These are phyloP conservation scores for Phytophthora crassamura DNA, from an alignment of 352 stramenopile species.

Conservation along the genomic window DNA sequence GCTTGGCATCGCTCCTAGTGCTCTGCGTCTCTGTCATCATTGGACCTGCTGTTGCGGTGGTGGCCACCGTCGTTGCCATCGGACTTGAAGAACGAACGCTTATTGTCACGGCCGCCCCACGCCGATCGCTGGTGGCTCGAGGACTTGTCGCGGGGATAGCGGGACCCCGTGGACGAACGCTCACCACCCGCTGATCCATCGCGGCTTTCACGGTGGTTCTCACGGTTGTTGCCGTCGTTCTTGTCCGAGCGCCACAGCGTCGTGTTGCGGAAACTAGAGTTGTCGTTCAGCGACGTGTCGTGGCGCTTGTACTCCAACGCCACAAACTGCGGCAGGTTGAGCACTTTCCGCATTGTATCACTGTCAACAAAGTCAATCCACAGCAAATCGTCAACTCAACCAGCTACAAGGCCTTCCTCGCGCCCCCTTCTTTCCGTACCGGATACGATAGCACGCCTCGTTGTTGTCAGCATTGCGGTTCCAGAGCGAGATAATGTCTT, in stretches of 20 bases:
- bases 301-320: slow-evolving; percentile 94
- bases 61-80: slow-evolving; percentile 45
- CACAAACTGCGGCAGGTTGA: slow-evolving; percentile 93
- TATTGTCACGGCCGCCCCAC: slow-evolving; percentile 65
- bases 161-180: slow-evolving; percentile 43
- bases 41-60: slow-evolving; percentile 42
- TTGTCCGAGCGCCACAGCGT: slow-evolving; percentile 80
- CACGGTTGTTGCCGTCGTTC: slow-evolving; percentile 41
- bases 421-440: slow-evolving; percentile 33
- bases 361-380: slow-evolving; percentile 31
- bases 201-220: slow-evolving; percentile 38
- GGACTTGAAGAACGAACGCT: slow-evolving; percentile 62
- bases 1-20: slow-evolving; percentile 9
- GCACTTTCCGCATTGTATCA: slow-evolving; percentile 89
- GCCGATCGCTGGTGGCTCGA: slow-evolving; percentile 49
- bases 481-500: slow-evolving; percentile 96
- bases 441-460: slow-evolving; percentile 86
- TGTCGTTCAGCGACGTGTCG: slow-evolving; percentile 85
- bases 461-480: slow-evolving; percentile 95
- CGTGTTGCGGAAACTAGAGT: slow-evolving; percentile 82
- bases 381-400: no score
- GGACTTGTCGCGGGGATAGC: slow-evolving; percentile 64
- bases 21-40: slow-evolving; percentile 38
- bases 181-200: slow-evolving; percentile 29
- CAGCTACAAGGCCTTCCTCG: no score